A percentile compares a stretch with the other conserved stretches of the same genome.
phyloP scores from a whole-genome alignment of 2,329 filamentous ascomycete genomes.

The Botrytis sinoallii region DNA sequence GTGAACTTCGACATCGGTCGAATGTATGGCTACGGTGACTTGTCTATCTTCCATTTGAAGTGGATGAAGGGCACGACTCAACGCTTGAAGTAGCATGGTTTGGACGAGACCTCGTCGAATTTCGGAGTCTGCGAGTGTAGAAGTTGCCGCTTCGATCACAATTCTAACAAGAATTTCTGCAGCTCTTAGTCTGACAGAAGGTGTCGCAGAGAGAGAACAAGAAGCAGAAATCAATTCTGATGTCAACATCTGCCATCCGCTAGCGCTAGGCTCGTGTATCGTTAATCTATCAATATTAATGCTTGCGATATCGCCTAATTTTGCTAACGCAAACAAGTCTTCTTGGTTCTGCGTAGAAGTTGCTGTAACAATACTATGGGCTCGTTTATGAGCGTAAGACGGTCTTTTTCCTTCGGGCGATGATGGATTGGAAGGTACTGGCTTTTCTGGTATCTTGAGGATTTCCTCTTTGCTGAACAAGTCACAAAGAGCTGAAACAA shows the following conservation, averaged over 20 bases:
- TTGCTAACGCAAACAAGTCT: slow-evolving; percentile 66
- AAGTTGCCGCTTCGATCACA: slow-evolving; percentile 55
- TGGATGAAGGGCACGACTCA: slow-evolving; percentile 58
- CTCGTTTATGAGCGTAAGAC: slow-evolving; percentile 37
- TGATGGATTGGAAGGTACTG: slow-evolving; percentile 28
- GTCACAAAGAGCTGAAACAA: slow-evolving; percentile 72
- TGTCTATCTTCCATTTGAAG: slow-evolving; percentile 54
- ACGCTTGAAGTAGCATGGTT: slow-evolving; percentile 64
- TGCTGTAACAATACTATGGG: slow-evolving; percentile 48
- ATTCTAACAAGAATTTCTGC: slow-evolving; percentile 62
- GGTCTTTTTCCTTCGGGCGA: slow-evolving; percentile 30
- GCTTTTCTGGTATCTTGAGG: slow-evolving; percentile 28
- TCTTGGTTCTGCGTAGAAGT: slow-evolving; percentile 55
- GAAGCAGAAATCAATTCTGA: slow-evolving; percentile 52
- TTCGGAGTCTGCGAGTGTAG: slow-evolving; percentile 52
- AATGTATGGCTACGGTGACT: slow-evolving; percentile 54
- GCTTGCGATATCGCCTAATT: slow-evolving; percentile 67
- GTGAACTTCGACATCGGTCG: slow-evolving; percentile 75
- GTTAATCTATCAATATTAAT: slow-evolving; percentile 76
- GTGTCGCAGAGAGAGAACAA: slow-evolving; percentile 46
- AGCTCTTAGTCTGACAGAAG: slow-evolving; percentile 56
- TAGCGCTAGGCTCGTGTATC: slow-evolving; percentile 60
- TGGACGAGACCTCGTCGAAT: slow-evolving; percentile 61
- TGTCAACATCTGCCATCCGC: slow-evolving; percentile 72
- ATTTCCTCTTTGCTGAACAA: slow-evolving; percentile 52